Conservation (phyloP, 2,329 filamentous ascomycete species). For the Penicillium sp. region DNA sequence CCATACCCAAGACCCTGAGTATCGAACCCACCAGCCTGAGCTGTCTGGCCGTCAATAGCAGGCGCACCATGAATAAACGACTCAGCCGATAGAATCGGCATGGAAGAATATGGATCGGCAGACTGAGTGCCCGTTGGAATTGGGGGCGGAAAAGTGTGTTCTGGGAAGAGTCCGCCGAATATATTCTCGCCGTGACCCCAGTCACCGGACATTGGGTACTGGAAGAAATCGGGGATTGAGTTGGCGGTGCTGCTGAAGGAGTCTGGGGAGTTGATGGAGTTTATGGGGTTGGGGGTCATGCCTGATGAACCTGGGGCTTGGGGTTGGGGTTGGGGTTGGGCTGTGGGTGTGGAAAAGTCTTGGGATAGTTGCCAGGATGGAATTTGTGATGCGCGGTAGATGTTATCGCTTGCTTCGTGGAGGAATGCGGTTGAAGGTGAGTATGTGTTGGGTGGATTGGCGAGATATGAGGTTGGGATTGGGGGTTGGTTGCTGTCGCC, state of each 20-base stretch:
- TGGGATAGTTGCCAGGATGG: slow-evolving; percentile 17
- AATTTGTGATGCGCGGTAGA: neutral
- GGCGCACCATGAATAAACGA: slow-evolving; percentile 18
- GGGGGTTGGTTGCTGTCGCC: slow-evolving; percentile 5
- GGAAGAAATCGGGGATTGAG: slow-evolving; percentile 67
- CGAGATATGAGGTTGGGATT: neutral
- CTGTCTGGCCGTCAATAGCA: neutral
- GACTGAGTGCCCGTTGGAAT: neutral
- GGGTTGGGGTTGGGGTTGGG: neutral
- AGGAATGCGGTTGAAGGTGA: neutral
- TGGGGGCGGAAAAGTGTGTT: neutral
- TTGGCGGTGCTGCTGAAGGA: slow-evolving; percentile 25
- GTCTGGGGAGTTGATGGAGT: slow-evolving; percentile 24
- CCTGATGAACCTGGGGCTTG: slow-evolving; percentile 1
- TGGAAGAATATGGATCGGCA: neutral
- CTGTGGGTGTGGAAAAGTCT: slow-evolving; percentile 3
- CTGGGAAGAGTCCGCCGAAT: slow-evolving; percentile 27
- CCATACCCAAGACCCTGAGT: slow-evolving; percentile 7
- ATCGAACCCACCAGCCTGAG: slow-evolving; percentile 1
- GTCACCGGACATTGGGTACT: slow-evolving; percentile 85
- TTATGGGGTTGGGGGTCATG: slow-evolving; percentile 8
- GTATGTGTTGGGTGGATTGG: neutral
- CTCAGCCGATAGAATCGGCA: slow-evolving; percentile 21
- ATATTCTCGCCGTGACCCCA: slow-evolving; percentile 59
- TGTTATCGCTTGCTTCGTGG: neutral